Conservation (phyloP, 495 filamentous ascomycete genomes). For the Choiromyces venosus region DNA sequence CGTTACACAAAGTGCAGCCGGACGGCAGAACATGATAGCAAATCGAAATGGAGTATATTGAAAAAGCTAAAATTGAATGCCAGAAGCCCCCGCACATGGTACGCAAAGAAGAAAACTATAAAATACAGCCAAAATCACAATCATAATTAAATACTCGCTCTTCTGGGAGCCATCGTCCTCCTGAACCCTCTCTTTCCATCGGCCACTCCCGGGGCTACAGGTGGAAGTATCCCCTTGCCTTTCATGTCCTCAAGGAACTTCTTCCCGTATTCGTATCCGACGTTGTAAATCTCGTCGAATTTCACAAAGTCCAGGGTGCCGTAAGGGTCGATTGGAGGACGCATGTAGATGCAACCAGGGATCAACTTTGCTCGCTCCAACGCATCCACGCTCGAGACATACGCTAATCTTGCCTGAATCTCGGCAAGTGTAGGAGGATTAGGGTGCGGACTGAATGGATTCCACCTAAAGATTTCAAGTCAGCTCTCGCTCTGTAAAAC, state of each 20-base stretch:
- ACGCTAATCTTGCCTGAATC: conserved; percentile 90
- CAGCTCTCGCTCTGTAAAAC: neutral
- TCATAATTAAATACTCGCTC: conserved; percentile 70
- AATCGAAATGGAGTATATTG: conserved; percentile 1
- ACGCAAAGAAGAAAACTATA: neutral
- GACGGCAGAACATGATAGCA: no score
- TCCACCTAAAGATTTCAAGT: conserved; percentile 55
- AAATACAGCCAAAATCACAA: conserved; percentile 5
- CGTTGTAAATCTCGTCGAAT: conserved; percentile 91
- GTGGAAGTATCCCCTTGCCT: conserved; percentile 56
- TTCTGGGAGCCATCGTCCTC: conserved; percentile 86
- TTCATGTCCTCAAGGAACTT: conserved; percentile 66
- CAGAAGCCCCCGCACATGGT: neutral
- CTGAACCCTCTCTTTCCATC: conserved; percentile 84
- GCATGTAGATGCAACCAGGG: conserved; percentile 87
- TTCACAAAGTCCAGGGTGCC: conserved; percentile 94
- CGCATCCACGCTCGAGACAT: conserved; percentile 87
- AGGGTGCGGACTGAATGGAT: conserved; percentile 76
- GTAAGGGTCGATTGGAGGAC: conserved; percentile 87
- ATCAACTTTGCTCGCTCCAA: conserved; percentile 85
- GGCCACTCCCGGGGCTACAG: conserved; percentile 52
- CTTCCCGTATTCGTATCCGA: conserved; percentile 81
- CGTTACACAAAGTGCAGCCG: neutral
- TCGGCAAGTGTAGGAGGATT: conserved; percentile 94
- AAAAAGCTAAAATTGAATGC: conserved; percentile 4